These are phyloP conservation scores for Ophiostoma himal-ulmi DNA, from an alignment of 2,329 filamentous ascomycete species.

Conservation along the genomic window DNA sequence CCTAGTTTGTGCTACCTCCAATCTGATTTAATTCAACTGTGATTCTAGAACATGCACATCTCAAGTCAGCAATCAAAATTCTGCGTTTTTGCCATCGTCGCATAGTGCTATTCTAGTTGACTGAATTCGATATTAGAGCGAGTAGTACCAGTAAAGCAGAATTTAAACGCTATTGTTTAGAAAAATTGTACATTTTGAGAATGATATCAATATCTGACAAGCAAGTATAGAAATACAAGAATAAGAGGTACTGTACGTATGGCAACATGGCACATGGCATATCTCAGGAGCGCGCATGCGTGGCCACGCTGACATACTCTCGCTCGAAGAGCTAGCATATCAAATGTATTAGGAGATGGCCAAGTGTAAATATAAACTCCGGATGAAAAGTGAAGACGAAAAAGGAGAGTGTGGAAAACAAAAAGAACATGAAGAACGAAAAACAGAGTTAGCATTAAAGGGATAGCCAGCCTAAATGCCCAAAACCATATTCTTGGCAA, in stretches of 20 bases:
- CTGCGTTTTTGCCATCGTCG: background rate
- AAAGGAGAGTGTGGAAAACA: background rate
- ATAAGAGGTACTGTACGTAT: background rate
- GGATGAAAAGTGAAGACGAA: background rate
- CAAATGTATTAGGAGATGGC: background rate
- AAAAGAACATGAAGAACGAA: background rate
- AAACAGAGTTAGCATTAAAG: background rate
- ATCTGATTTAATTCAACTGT: background rate
- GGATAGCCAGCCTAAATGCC: background rate
- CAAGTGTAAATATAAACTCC: slow-evolving; percentile 1
- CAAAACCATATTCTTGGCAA: background rate
- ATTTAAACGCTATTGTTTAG: background rate
- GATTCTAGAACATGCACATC: background rate
- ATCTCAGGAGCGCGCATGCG: background rate
- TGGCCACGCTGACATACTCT: background rate
- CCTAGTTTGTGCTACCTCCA: background rate
- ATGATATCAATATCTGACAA: background rate
- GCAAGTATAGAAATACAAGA: background rate
- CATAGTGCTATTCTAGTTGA: background rate
- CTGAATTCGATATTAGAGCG: background rate
- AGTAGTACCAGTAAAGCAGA: background rate
- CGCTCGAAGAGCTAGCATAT: background rate
- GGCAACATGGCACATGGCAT: background rate
- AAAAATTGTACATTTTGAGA: background rate
- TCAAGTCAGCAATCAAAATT: background rate